Base-by-base conservation (phyloP, 768 basidiomycete genomes). In the Serpula lacrymans region DNA sequence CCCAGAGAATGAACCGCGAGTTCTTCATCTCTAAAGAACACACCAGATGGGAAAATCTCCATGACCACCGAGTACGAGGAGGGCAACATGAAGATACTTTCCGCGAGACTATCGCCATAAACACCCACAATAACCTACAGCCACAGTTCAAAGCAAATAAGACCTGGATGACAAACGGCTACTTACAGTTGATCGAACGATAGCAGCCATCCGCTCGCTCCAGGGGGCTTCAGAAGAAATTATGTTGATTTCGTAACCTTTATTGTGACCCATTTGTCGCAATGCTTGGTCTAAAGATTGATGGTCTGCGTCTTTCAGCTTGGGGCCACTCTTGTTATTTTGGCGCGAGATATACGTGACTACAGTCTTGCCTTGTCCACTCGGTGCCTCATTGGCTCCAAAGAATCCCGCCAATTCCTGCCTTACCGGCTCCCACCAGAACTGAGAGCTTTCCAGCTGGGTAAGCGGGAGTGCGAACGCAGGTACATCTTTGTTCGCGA, bases 31-130 rank as follows among this genome's bases (percentile, higher is more conserved):
- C 72, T 74, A 18, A 71, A 68, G 58, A 85, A 89, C 14, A 71
- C 71, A n/a, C 74, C 75, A 2, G 72, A 65, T 14, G 80, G 83
- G 63, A 86, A 89, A 52, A 91, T 70, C 62, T 93, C 89, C 65
- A 90, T 77, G 25, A 90, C 67, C 3, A 81, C 79, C 16, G 84
- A 70, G 18, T 73, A 67, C 12, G 69, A 51, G 18, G 77, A 74
- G 4, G 74, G 75, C 43, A 74, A 76, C 76, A 90, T 80, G 65
- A 81, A 89, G 12, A 84, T 59, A 40, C 77, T 60, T 54, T 90
- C 86, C 48, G 84, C 68, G 21, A 89, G 71, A 46, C 81, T 75
- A 37, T 66, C 54, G 3, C 83, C 77, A 49, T 79, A 67, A 13
- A 78, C 73, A 27, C 83, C 80, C 26, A 87, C 48, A 22, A 85